Conservation (phyloP, 1,139 yeast genomes). For the Suzukiozyma palmioleophila region DNA sequence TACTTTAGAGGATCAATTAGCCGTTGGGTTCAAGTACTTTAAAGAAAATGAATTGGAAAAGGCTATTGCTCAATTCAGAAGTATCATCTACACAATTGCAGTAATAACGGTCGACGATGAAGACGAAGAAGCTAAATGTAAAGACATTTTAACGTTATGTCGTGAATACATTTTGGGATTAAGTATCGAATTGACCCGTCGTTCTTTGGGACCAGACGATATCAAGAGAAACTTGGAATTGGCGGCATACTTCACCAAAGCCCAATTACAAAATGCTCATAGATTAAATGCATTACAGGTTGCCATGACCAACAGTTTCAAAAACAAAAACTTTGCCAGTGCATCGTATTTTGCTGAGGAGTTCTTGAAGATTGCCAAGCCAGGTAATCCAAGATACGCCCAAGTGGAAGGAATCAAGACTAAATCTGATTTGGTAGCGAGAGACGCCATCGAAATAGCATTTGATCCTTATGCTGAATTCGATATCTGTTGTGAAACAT, state of each 20-base stretch:
- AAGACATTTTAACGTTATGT: slow-evolving; percentile 67
- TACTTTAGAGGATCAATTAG: slow-evolving; percentile 57
- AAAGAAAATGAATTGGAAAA: slow-evolving; percentile 76
- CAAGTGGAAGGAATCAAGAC: slow-evolving; percentile 81
- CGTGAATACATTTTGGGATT: slow-evolving; percentile 90
- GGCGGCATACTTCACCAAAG: slow-evolving; percentile 92
- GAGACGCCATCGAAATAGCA: slow-evolving; percentile 85
- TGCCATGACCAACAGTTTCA: slow-evolving; percentile 91
- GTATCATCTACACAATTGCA: slow-evolving; percentile 70
- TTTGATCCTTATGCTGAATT: slow-evolving; percentile 91
- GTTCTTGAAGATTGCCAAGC: slow-evolving; percentile 60
- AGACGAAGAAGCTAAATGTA: slow-evolving; percentile 74
- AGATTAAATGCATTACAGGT: slow-evolving; percentile 85
- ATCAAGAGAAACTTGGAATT: slow-evolving; percentile 85
- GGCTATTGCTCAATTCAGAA: slow-evolving; percentile 77
- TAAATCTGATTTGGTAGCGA: slow-evolving; percentile 73
- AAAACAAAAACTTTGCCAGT: slow-evolving; percentile 78
- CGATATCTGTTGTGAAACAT: slow-evolving; percentile 82
- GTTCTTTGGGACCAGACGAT: slow-evolving; percentile 66
- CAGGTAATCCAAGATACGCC: slow-evolving; percentile 75
- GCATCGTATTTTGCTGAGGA: slow-evolving; percentile 90
- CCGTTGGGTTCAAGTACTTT: slow-evolving; percentile 77
- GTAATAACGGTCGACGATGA: slow-evolving; percentile 68
- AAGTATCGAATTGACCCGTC: slow-evolving; percentile 84
- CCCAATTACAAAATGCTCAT: slow-evolving; percentile 78